A percentile compares a stretch with the other conserved stretches of the same genome.
Evolutionary conservation across 2,329 filamentous ascomycete species (phyloP).

Genomic region (Aspergillus awamori): DNA sequence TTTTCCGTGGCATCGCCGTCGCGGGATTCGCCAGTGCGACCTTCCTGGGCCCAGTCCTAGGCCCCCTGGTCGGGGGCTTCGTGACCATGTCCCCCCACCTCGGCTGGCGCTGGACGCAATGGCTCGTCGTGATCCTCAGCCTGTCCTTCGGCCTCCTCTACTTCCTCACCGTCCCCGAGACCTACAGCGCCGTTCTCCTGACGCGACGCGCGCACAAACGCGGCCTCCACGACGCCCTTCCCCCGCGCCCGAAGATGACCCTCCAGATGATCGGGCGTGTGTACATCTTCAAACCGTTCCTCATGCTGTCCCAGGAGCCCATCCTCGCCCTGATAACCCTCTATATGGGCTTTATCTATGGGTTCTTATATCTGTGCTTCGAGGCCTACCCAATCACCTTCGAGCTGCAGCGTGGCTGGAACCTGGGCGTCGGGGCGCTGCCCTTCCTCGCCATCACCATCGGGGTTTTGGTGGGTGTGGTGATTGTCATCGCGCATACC

Average conservation of each 20-base stretch:
- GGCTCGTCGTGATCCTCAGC: slow-evolving; percentile 56
- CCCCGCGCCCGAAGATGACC: too few species aligned
- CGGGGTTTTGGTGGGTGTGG: not conserved
- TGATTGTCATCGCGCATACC: not conserved
- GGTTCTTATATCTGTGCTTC: not conserved
- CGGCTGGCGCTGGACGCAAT: slow-evolving; percentile 62
- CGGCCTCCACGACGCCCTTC: too few species aligned
- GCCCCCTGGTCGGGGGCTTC: slow-evolving; percentile 55
- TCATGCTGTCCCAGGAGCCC: not conserved
- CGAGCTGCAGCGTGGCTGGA: not conserved
- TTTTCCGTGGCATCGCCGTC: not conserved
- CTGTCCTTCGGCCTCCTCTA: slow-evolving; percentile 46
- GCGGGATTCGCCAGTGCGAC: slow-evolving; percentile 44
- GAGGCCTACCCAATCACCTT: not conserved
- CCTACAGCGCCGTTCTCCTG: slow-evolving; percentile 52
- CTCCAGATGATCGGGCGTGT: too few species aligned
- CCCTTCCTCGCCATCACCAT: not conserved
- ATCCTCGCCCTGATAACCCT: not conserved
- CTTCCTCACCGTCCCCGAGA: slow-evolving; percentile 54
- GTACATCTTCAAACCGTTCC: too few species aligned
- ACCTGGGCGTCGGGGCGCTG: not conserved
- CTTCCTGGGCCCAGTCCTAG: slow-evolving; percentile 54
- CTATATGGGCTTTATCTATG: not conserved
- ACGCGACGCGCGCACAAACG: slow-evolving; percentile 26
- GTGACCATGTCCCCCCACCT: slow-evolving; percentile 50